Evolutionary conservation across 139 green algal genomes (phyloP), one percentile per base, ranked within the genome.

Genomic region (Volvox africanus): DNA sequence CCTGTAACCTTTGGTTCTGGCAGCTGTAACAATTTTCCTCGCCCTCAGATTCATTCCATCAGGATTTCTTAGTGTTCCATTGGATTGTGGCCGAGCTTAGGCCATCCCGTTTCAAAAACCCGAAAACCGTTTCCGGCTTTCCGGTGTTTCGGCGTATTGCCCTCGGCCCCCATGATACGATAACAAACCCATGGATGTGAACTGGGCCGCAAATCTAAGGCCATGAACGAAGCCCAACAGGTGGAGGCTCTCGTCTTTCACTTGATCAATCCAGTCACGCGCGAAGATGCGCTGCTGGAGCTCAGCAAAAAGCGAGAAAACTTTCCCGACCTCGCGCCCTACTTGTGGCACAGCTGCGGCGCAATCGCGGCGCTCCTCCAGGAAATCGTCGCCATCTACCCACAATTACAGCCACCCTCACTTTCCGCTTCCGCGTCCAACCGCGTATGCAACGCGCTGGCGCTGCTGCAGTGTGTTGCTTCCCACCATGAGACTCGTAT

Each of bases 321-420:
- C 79, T 99, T 99, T 78, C 97, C 97, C 16, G 98, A 99, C 92
- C 94, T 99, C 21, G 98, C 98, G 21, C 97, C 98, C 0, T 99
- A 96, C 92, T 92, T 99, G 32, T 99, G 98, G 98, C 98, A 99
- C 96, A 97, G 94, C 89, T 99, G 99, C 93, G 98, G 98, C 30
- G 99, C 98, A 26, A 98, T 99, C n/a, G 93, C 97, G 37, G 97
- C 97, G 21, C 94, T 99, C 79, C 96, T 99, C 24, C 98, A 99
- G 94, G 98, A 99, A 91, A 99, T 99, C 65, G 96, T 99, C 12
- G 97, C 97, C 44, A 99, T 99, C 77, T 99, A 99, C 90, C 98
- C 98, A 18, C 95, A 99, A 82, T 94, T 99, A 0, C 96, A 96
- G 65, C 98, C 98, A 1, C 98, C 98, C 62, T 95, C 95, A 18